Evolutionary conservation across 1,284 basidiomycete genomes (phyloP), one percentile per base, ranked within the genome.

Genomic region (Mycosarcoma maydis): DNA sequence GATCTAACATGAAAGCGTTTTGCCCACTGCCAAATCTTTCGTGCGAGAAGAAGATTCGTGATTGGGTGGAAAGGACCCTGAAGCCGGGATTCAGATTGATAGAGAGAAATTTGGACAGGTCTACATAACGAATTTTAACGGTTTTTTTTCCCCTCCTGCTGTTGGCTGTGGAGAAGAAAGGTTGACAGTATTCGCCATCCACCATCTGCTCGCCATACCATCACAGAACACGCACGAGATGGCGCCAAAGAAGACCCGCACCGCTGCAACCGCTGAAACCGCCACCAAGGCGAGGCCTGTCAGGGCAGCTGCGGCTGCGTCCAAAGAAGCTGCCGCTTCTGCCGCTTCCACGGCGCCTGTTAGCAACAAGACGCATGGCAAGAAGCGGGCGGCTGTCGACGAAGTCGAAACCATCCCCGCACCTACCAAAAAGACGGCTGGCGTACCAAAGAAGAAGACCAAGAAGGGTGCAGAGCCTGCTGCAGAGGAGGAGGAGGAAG

Each of bases 181-280:
- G n/a, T n/a, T n/a, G n/a, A n/a, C n/a, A n/a, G n/a, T n/a, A n/a
- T n/a, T n/a, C n/a, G n/a, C n/a, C n/a, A n/a, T 27, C 30, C 44
- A 26, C 24, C 32, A 48, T 34, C 34, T 29, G 6, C 24, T 26
- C 44, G 23, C 19, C 33, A 36, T 19, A 23, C 16, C 32, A 6
- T 20, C 16, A 16, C 46, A 32, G 33, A 37, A 17, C 13, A 30
- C 40, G 14, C 4, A n/a, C 23, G 40, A 27, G 14, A 67, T 67
- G 57, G 47, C 52, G 37, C 64, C 57, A 7, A 67, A 60, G 40
- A 66, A 54, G 47, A n/a, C n/a, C n/a, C n/a, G n/a, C n/a, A 50
- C 36, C 20, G 16, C 61, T 7, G 14, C 47, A 14, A 24, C 48
- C 17, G 34, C 46, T 13, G 32, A 43, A 26, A 17, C 29, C 3